phyloP scores from a whole-genome alignment of 352 stramenopile genomes.

The Pythium rhizo-oryzae region DNA sequence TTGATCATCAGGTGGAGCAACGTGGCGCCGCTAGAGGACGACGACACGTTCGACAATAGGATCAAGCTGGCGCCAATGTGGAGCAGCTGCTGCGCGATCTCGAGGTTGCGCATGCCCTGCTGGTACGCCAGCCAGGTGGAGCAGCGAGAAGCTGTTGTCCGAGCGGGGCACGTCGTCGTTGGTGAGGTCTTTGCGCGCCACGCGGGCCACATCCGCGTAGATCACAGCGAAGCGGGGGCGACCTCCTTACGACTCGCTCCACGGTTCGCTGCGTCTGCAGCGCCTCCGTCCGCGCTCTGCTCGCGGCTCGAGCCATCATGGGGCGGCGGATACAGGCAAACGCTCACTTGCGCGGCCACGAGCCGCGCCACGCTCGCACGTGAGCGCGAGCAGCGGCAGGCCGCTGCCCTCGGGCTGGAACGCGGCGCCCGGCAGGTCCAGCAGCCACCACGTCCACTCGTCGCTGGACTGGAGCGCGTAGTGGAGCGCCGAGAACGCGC shows the following conservation, averaged over 20 bases:
- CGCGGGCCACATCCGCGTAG: slow-evolving; percentile 51
- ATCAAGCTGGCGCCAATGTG: slow-evolving; percentile 53
- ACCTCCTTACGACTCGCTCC: slow-evolving; percentile 44
- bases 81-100: slow-evolving; percentile 50
- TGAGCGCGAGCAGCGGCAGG: slow-evolving; percentile 53
- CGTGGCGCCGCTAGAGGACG: slow-evolving; percentile 40
- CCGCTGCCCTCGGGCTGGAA: slow-evolving; percentile 54
- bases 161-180: slow-evolving; percentile 64
- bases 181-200: slow-evolving; percentile 35
- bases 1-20: slow-evolving; percentile 57
- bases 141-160: slow-evolving; percentile 59
- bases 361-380: slow-evolving; percentile 49
- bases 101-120: slow-evolving; percentile 56
- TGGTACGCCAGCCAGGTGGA: slow-evolving; percentile 66
- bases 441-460: slow-evolving; percentile 34
- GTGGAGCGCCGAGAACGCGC: slow-evolving; percentile 55
- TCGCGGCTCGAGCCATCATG: slow-evolving; percentile 28
- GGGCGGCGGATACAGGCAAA: slow-evolving; percentile 61
- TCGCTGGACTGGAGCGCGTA: slow-evolving; percentile 63
- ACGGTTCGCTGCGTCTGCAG: no score
- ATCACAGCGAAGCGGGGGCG: slow-evolving; percentile 67
- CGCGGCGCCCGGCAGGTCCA: slow-evolving; percentile 35
- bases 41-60: slow-evolving; percentile 48
- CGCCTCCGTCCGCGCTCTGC: slow-evolving; percentile 9
- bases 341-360: slow-evolving; percentile 51